These are phyloP conservation scores for Punica granatum DNA, from an alignment of 345 rosid genomes.

Conservation along the genomic window DNA sequence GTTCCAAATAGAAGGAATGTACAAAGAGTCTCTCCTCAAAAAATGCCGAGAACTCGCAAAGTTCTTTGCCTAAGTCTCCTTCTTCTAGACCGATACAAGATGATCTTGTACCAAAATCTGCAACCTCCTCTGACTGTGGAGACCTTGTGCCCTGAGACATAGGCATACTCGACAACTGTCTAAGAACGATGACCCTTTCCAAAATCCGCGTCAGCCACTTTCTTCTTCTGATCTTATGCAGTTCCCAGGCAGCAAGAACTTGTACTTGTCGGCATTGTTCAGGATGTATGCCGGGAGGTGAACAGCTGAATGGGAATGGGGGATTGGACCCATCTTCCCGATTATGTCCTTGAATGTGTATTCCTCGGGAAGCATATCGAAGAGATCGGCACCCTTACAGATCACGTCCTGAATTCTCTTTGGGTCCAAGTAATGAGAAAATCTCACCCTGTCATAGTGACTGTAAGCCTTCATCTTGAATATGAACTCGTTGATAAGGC, in stretches of 20 bases:
- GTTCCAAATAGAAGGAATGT: not conserved
- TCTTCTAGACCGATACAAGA: not conserved
- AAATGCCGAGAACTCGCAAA: not conserved
- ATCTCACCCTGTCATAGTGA: constrained; percentile 81
- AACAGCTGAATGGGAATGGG: constrained; percentile 63
- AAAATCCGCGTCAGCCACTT: constrained; percentile 32
- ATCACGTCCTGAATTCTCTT: constrained; percentile 77
- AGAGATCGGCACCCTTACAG: constrained; percentile 71
- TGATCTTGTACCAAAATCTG: not conserved
- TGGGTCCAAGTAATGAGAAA: constrained; percentile 73
- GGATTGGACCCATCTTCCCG: constrained; percentile 83
- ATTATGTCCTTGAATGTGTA: constrained; percentile 84
- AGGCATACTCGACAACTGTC: not conserved
- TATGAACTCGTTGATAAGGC: constrained; percentile 57
- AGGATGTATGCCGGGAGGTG: constrained; percentile 69
- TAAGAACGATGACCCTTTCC: not conserved
- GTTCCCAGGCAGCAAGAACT: constrained; percentile 76
- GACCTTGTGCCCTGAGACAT: not conserved
- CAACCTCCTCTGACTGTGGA: not conserved
- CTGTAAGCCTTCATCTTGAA: constrained; percentile 99
- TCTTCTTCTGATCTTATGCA: constrained; percentile 50
- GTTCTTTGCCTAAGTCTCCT: not conserved
- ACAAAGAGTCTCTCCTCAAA: constrained; percentile 4
- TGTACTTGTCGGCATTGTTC: constrained; percentile 64
- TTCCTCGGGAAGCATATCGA: constrained; percentile 92